Evolutionary conservation across 208 protist genomes (phyloP), one percentile per base, ranked within the genome.

Genomic region (Angomonas deanei): DNA sequence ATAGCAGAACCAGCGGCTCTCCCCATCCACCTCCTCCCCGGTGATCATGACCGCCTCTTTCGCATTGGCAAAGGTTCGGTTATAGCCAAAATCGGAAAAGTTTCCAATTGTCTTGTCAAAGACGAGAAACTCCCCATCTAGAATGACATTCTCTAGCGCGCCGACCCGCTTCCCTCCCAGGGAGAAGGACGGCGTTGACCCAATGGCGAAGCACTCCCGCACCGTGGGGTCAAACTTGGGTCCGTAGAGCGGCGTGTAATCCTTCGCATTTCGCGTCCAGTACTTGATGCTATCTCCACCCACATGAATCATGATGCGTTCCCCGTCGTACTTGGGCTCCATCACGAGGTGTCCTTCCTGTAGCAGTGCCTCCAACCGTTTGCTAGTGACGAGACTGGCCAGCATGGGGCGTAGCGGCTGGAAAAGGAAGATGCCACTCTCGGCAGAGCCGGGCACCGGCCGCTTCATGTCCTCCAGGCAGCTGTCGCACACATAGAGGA

Each of bases 241-340:
- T 32, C 66, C 77, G 64, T 92, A 92, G n/a, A 85, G 26, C 3
- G 61, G 11, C 15, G 81, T 87, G 56, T 74, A 88, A 62, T 92
- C 74, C 46, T 82, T 86, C 1, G 64, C 57, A 48, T 86, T 86
- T 24, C 84, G 58, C 3, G 84, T 85, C 62, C 66, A 86, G 63
- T 78, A 88, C 62, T 64, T 72, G 28, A 78, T 30, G 27, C 38
- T 42, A 15, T 66, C 10, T 0, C 31, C 28, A 55, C 75, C 67
- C 36, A 64, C 48, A 71, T 90, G 82, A 2, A 89, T 34, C 66
- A 82, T 68, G 6, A 86, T 78, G 11, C 82, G 70, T 64, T 89
- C 82, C 1, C 84, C 84, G 42, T 91, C 84, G 73, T 84, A 91
- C 75, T 91, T 91, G 19, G 74, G 71, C 61, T 91, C 81, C 27